A percentile compares a stretch with the other conserved stretches of the same genome.
phyloP scores from a whole-genome alignment of 2,329 filamentous ascomycete species.

The Epichloe gansuensis region DNA sequence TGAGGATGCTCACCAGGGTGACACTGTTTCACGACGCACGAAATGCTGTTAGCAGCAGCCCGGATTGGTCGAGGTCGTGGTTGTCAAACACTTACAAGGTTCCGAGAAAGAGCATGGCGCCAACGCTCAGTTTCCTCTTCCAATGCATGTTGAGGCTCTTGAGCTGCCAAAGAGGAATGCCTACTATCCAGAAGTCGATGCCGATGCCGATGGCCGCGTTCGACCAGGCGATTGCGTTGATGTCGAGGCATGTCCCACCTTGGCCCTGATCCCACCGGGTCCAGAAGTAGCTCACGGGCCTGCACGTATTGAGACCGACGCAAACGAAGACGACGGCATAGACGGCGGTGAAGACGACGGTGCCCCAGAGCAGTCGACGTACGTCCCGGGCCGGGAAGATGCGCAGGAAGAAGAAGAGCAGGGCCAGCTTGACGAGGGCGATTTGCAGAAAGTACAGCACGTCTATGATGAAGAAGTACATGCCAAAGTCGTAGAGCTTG shows the following conservation, averaged over 20 bases:
- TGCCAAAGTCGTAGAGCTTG: conserved; percentile 11
- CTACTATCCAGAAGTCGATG: conserved; percentile 28
- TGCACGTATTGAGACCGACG: conserved; percentile 23
- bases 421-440: conserved; percentile 24
- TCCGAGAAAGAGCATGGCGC: conserved; percentile 29
- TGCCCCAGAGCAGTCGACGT: conserved; percentile 18
- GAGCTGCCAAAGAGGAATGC: conserved; percentile 25
- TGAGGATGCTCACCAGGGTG: conserved; percentile 14
- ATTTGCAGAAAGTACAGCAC: conserved; percentile 20
- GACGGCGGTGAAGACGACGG: conserved; percentile 17
- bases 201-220: conserved; percentile 27
- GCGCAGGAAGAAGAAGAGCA: conserved; percentile 28
- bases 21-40: conserved; percentile 6
- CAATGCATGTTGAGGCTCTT: conserved; percentile 17
- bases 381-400: conserved; percentile 23
- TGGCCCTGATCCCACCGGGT: conserved; percentile 24
- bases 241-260: conserved; percentile 24
- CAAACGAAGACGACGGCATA: conserved; percentile 19
- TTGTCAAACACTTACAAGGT: conserved; percentile 15
- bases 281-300: conserved; percentile 28
- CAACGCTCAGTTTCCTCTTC: conserved; percentile 27
- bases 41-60: not conserved
- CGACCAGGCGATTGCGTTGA: conserved; percentile 24
- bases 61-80: too few species aligned
- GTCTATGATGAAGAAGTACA: conserved; percentile 19